These are phyloP conservation scores for Gynochthodes officinalis DNA, from an alignment of 257 asterid genomes.

Conservation along the genomic window DNA sequence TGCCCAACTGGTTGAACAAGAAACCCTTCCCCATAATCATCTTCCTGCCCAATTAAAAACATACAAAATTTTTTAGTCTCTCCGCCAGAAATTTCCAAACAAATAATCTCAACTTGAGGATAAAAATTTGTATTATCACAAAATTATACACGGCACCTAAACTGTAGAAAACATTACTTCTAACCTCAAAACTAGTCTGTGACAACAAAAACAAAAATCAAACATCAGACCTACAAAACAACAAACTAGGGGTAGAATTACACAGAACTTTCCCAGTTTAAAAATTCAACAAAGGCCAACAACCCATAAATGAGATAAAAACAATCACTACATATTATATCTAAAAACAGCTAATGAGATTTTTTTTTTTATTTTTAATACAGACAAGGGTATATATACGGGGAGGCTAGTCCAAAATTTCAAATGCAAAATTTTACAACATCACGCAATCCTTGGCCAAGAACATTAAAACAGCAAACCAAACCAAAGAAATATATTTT, in stretches of 20 bases:
- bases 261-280: too few relatives aligned
- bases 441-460: neutral
- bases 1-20: slow-evolving; percentile 74
- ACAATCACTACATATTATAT: too few relatives aligned
- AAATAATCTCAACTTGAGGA: neutral
- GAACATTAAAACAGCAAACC: neutral
- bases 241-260: too few relatives aligned
- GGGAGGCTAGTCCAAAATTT: neutral
- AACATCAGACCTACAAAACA: neutral
- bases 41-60: slow-evolving; percentile 51
- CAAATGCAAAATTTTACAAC: neutral
- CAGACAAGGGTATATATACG: too few relatives aligned
- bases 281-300: too few relatives aligned
- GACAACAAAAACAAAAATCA: too few relatives aligned
- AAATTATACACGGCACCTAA: neutral
- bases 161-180: neutral
- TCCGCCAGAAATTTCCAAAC: neutral
- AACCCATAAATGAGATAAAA: too few relatives aligned
- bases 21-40: slow-evolving; percentile 57
- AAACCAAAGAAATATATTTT: neutral
- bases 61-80: neutral
- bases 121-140: neutral
- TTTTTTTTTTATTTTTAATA: too few relatives aligned
- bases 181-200: neutral
- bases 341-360: too few relatives aligned